These are phyloP conservation scores for Amanita muscaria DNA, from an alignment of 768 basidiomycete genomes.

Conservation along the genomic window DNA sequence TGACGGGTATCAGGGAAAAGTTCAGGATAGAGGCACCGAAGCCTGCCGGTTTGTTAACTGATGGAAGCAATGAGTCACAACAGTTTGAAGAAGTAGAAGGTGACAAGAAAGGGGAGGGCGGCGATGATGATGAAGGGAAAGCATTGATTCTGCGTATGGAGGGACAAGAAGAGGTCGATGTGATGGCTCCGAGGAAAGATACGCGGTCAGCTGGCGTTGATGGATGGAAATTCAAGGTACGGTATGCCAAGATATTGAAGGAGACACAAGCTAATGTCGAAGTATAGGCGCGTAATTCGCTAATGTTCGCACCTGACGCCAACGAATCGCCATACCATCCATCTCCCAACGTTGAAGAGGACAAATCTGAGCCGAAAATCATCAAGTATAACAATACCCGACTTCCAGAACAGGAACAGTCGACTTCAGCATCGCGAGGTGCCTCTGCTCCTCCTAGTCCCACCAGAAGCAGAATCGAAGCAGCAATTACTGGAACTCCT, in stretches of 20 bases:
- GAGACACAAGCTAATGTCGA: slow-evolving; percentile 1
- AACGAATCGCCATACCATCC: slow-evolving; percentile 72
- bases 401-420: slow-evolving; percentile 61
- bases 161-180: slow-evolving; percentile 40
- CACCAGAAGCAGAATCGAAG: slow-evolving; percentile 80
- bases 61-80: slow-evolving; percentile 19
- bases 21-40: slow-evolving; percentile 54
- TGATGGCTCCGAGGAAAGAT: slow-evolving; percentile 77
- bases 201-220: slow-evolving; percentile 64
- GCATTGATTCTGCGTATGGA: slow-evolving; percentile 19
- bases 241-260: not conserved
- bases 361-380: slow-evolving; percentile 37
- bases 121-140: slow-evolving; percentile 15
- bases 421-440: slow-evolving; percentile 29
- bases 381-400: slow-evolving; percentile 82
- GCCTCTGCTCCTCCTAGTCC: slow-evolving; percentile 75
- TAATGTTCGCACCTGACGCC: slow-evolving; percentile 94
- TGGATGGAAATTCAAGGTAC: slow-evolving; percentile 76
- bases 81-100: slow-evolving; percentile 19
- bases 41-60: slow-evolving; percentile 46
- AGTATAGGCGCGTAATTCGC: slow-evolving; percentile 75
- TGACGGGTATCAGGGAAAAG: slow-evolving; percentile 58
- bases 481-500: slow-evolving; percentile 88
- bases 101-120: slow-evolving; percentile 13
- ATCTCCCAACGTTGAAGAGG: slow-evolving; percentile 21